Base-by-base conservation (phyloP, 2,329 filamentous ascomycete species). In the Trichoderma sp. region DNA sequence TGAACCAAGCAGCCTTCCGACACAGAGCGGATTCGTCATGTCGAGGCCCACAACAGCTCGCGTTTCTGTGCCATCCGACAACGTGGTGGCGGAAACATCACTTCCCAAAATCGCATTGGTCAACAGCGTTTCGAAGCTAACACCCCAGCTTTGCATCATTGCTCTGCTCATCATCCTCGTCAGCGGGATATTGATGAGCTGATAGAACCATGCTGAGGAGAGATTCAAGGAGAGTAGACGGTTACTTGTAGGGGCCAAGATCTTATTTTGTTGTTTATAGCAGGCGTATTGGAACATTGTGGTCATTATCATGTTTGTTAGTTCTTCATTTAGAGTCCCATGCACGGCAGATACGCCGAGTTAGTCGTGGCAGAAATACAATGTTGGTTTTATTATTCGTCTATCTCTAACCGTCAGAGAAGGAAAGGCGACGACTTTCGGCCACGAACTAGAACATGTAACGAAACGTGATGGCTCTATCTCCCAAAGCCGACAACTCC, bases 401-500 rank as follows among this genome's bases (percentile, higher is more conserved):
- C 47, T 53, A 53, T 14, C 47, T 53, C 47, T 21, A 21, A 24
- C n/a, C 11, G 12, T 8, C 39, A 43, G 32, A n/a, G 4, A 24
- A 53, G 21, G 47, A 24, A 6, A 24, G 4, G 11, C 47, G n/a
- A 24, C 21, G 21, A 2, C 3, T 62, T 30, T n/a, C 9, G 9
- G 63, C 11, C 6, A 4, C n/a, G 26, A 21, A 7, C 39, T 74
- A 86, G 69, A 84, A 83, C 78, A 90, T 88, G 76, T 92, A 92
- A 72, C 86, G 84, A 80, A 89, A 93, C 0, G 88, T 88, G 2
- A 90, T 79, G 2, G 90, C 89, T 73, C 84, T 86, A 76, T 92
- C 90, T 0, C 90, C 90, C 77, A 86, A 78, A 11, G 82, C 84
- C 7, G 88, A 88, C 58, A 92, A 78, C 76, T 91, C 86, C 76